A percentile compares a stretch with the other conserved stretches of the same genome.
phyloP scores from a whole-genome alignment of 2,329 filamentous ascomycete species.

The Colletotrichum truncatum region DNA sequence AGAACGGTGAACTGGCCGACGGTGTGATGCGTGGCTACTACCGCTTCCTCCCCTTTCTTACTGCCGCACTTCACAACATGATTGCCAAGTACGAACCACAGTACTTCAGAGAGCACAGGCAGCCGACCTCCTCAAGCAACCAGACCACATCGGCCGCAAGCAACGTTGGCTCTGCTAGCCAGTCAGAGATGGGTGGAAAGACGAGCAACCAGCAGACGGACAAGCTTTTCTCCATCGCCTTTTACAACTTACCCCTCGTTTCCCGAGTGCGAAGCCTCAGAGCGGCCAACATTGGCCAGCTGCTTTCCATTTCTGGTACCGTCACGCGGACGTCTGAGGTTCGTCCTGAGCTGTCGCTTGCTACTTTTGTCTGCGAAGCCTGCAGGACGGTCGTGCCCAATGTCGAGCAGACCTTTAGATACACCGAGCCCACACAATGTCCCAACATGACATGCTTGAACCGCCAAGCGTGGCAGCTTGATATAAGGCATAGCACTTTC shows the following conservation, averaged over 20 bases:
- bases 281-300: constrained; percentile 88
- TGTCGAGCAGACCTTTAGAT: constrained; percentile 96
- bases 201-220: constrained; percentile 95
- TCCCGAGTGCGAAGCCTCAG: constrained; percentile 87
- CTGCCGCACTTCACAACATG: constrained; percentile 87
- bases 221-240: constrained; percentile 91
- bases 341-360: constrained; percentile 88
- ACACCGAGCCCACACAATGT: constrained; percentile 96
- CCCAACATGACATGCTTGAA: constrained; percentile 90
- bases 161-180: constrained; percentile 68
- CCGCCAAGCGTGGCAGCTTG: constrained; percentile 92
- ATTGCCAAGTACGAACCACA: constrained; percentile 94
- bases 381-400: constrained; percentile 88
- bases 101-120: constrained; percentile 93
- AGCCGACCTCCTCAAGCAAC: constrained; percentile 79
- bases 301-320: constrained; percentile 95
- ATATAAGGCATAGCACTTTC: constrained; percentile 96
- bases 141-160: constrained; percentile 74
- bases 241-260: constrained; percentile 91
- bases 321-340: constrained; percentile 98
- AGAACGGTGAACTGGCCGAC: constrained; percentile 83
- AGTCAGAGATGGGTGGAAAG: constrained; percentile 75
- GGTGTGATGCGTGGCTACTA: constrained; percentile 94
- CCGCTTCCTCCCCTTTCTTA: constrained; percentile 92
- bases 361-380: constrained; percentile 89